Percentiles rank a stretch among this genome's conserved stretches.
Evolutionary conservation across 2,329 filamentous ascomycete genomes (phyloP).

Genomic region (Stagonosporopsis vannaccii): DNA sequence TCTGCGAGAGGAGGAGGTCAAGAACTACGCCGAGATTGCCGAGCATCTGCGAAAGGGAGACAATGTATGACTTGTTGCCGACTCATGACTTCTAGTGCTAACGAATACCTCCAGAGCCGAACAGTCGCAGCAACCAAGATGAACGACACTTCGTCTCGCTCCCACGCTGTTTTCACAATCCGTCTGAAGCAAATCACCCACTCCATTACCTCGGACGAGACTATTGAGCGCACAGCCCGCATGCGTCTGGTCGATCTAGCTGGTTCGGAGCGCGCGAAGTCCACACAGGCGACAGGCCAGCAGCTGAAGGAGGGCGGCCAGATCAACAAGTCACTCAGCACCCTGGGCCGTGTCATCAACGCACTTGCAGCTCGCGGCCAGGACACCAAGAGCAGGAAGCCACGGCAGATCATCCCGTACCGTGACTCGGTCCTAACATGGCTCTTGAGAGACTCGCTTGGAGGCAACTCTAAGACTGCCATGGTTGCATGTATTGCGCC

Average conservation of each 20-base stretch:
- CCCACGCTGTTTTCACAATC: conserved; percentile 97
- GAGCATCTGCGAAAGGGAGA: conserved; percentile 92
- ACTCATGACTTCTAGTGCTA: conserved; percentile 4
- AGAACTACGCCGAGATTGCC: conserved; percentile 85
- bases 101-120: conserved; percentile 62
- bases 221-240: conserved; percentile 89
- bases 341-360: conserved; percentile 92
- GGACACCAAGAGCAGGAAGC: conserved; percentile 49
- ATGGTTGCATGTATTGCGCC: conserved; percentile 99
- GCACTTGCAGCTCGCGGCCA: conserved; percentile 76
- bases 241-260: conserved; percentile 96
- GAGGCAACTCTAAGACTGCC: conserved; percentile 96
- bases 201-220: conserved; percentile 96
- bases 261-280: conserved; percentile 92
- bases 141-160: conserved; percentile 97
- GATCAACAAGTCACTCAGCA: conserved; percentile 98
- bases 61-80: conserved; percentile 49
- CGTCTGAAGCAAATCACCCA: conserved; percentile 98
- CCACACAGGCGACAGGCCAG: conserved; percentile 91
- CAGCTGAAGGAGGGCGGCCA: conserved; percentile 93
- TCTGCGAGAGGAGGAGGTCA: conserved; percentile 89
- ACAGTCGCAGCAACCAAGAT: conserved; percentile 96
- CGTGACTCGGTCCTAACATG: conserved; percentile 84
- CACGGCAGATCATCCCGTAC: conserved; percentile 81
- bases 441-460: conserved; percentile 94